A percentile compares a stretch with the other conserved stretches of the same genome.
These are phyloP conservation scores for Haematococcus sp. DNA, from an alignment of 139 green algal genomes.

Conservation along the genomic window DNA sequence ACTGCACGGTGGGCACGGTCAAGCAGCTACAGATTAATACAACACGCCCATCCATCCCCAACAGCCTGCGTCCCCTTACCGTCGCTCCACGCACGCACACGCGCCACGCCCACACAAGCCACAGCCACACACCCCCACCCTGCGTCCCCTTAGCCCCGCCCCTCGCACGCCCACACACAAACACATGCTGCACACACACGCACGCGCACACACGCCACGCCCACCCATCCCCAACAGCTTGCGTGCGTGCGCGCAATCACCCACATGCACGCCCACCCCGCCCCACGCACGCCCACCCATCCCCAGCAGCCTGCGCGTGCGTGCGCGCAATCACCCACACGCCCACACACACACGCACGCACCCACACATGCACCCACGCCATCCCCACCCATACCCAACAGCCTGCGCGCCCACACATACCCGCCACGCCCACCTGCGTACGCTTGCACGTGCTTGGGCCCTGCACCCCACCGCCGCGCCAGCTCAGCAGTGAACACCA, in stretches of 20 bases:
- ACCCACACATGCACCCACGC: not conserved
- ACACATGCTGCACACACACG: not conserved
- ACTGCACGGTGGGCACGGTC: not conserved
- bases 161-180: not conserved
- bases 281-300: too few species aligned
- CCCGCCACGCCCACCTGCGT: not conserved
- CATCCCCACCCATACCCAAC: not conserved
- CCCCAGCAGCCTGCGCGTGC: not conserved
- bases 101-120: too few species aligned
- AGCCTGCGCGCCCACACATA: not conserved
- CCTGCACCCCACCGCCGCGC: conserved; percentile 17
- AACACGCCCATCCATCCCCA: too few species aligned
- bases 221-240: too few species aligned
- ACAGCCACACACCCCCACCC: not conserved
- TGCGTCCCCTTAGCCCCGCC: not conserved
- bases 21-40: too few species aligned
- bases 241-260: not conserved
- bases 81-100: too few species aligned
- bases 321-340: not conserved
- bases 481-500: conserved; percentile 53
- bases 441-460: too few species aligned
- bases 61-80: too few species aligned
- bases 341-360: not conserved
- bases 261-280: not conserved
- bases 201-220: conserved; percentile 3